A percentile compares a stretch with the other conserved stretches of the same genome.
Evolutionary conservation across 257 asterid species (phyloP).

Genomic region (Solanum megistacrolobum): DNA sequence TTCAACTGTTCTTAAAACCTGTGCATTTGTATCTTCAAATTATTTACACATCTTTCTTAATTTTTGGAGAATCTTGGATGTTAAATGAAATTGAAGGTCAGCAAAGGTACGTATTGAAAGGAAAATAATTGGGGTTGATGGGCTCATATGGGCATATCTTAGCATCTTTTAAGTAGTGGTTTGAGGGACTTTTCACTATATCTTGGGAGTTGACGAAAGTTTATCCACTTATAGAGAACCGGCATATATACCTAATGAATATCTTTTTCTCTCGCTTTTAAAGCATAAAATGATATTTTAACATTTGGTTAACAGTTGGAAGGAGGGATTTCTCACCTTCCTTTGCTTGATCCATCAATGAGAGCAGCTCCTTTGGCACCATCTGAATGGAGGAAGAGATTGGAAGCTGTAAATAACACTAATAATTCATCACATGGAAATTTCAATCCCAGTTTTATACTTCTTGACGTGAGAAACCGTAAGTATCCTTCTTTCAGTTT

Average conservation of each 20-base stretch:
- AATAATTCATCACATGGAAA: slow-evolving; percentile 16
- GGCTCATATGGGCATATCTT: not conserved
- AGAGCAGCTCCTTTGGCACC: slow-evolving; percentile 86
- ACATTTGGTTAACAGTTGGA: slow-evolving; percentile 40
- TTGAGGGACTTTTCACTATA: not conserved
- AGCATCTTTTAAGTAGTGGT: not conserved
- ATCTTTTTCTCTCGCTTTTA: not conserved
- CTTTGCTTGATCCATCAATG: slow-evolving; percentile 72
- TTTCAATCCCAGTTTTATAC: slow-evolving; percentile 23
- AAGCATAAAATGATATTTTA: not conserved
- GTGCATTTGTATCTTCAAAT: not conserved
- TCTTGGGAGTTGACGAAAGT: not conserved
- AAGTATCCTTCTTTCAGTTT: slow-evolving; percentile 6
- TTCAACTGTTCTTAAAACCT: not conserved
- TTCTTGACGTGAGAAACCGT: slow-evolving; percentile 97
- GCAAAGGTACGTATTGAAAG: not conserved
- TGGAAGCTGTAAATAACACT: slow-evolving; percentile 39
- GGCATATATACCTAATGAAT: not conserved
- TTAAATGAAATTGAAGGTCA: not conserved
- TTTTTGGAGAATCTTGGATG: not conserved
- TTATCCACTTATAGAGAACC: not conserved
- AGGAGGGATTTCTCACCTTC: slow-evolving; percentile 80
- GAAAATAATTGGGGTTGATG: not conserved
- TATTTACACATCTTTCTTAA: not conserved
- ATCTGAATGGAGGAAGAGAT: slow-evolving; percentile 73